Conservation (phyloP, 192 early-diverging fungal genomes). For the Lobosporangium transversale region DNA sequence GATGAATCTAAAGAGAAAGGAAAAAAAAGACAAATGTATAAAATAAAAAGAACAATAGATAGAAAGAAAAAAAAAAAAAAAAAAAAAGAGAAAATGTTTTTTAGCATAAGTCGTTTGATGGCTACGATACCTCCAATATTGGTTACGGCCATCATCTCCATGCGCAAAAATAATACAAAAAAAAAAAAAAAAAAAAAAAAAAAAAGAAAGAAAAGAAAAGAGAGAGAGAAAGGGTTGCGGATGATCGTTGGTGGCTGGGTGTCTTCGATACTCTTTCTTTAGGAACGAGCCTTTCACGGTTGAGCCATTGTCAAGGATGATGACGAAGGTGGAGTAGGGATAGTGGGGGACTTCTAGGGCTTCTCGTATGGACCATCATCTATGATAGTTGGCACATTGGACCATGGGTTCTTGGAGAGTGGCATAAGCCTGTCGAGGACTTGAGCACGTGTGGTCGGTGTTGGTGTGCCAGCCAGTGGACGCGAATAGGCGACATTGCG, state of each 20-base stretch:
- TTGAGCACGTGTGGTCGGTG: neutral
- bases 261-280: too few species aligned
- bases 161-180: neutral
- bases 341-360: neutral
- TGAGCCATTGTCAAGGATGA: too few species aligned
- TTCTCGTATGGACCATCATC: neutral
- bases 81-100: neutral
- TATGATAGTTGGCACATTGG: conserved; percentile 4
- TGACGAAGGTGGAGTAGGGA: neutral
- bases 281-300: too few species aligned
- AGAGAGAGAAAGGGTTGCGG: neutral
- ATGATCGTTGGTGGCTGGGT: neutral
- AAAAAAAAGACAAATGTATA: neutral
- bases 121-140: neutral
- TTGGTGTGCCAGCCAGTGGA: neutral
- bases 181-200: neutral
- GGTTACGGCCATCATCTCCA: neutral
- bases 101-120: neutral
- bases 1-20: conserved; percentile 8
- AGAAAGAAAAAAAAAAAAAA: too few species aligned
- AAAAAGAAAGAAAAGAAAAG: neutral
- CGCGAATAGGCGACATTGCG: conserved; percentile 24
- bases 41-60: too few species aligned
- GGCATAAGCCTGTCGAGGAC: conserved; percentile 16
- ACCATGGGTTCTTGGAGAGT: conserved; percentile 2